Evolutionary conservation across 352 stramenopile genomes (phyloP), one percentile per base, ranked within the genome.

Genomic region (Chrysophaeum taylorii): DNA sequence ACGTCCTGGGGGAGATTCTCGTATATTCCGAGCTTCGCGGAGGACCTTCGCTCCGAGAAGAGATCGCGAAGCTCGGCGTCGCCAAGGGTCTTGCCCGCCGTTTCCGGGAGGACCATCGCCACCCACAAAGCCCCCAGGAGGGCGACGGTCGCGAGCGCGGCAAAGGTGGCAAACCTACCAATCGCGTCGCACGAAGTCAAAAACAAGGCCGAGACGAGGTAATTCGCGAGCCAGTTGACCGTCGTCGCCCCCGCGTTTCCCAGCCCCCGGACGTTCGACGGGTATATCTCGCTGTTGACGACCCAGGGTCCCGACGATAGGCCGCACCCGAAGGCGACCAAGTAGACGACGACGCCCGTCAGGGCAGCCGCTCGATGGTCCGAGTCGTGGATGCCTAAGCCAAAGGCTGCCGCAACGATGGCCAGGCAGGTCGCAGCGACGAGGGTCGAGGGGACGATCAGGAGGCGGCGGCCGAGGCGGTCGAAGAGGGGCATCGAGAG

Each of bases 251-350:
- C 18, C 5, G 48, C 5, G 18, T 60, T n/a, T 18, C 48, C 48
- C 18, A 60, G 5, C 43, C 23, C 43, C 23, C 23, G n/a, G 23
- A n/a, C 43, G 43, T n/a, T 53, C 9, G 92, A 77, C 12, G 89
- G 88, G 75, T 94, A 97, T 73, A 97, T 96, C 78, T 97, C 92
- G 36, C 87, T 85, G 74, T 95, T 95, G 70, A 97, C 91, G 0
- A 89, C 96, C 91, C 91, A 97, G 0, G 92, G 90, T 79, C 95
- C 89, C 33, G 81, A 87, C 2, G 85, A 81, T 78, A 90, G 84
- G 15, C 83, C 84, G 54, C 85, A 76, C 23, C 82, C 83, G 75
- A 90, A 90, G 27, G 75, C 71, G 0, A 87, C 63, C 12, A 90
- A 72, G 70, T 89, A 90, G 15, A 70, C 45, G 43, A 90, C 73